Evolutionary conservation across 2,329 filamentous ascomycete genomes (phyloP).

Genomic region (Fonsecaea pedrosoi): DNA sequence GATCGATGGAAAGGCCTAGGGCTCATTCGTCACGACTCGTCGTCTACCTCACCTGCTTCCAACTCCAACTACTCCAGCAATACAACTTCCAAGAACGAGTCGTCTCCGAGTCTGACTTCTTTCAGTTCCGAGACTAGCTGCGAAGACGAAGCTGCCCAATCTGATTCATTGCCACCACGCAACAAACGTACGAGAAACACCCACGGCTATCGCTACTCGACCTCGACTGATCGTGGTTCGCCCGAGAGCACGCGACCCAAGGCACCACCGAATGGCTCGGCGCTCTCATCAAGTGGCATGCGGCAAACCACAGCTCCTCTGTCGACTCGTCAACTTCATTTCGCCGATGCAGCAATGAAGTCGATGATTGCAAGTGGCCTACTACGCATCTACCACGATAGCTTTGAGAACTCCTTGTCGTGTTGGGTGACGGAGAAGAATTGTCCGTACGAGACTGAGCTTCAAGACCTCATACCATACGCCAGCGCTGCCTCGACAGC

Average conservation of each 20-base stretch:
- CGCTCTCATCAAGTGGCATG: not conserved
- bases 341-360: conserved; percentile 47
- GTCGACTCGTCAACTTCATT: conserved; percentile 36
- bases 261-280: conserved; percentile 14
- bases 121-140: conserved; percentile 21
- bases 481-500: conserved; percentile 42
- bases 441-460: conserved; percentile 45
- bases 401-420: conserved; percentile 34
- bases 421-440: conserved; percentile 37
- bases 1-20: conserved; percentile 3
- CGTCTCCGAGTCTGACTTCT: conserved; percentile 12
- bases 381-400: conserved; percentile 36
- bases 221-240: not conserved
- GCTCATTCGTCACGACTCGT: conserved; percentile 13
- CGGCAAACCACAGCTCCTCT: conserved; percentile 18
- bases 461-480: conserved; percentile 43
- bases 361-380: conserved; percentile 45
- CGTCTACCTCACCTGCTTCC: conserved; percentile 22
- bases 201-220: not conserved
- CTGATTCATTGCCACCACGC: not conserved
- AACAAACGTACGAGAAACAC: not conserved
- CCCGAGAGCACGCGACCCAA: conserved; percentile 1
- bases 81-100: not conserved
- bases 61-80: conserved; percentile 18
- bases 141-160: conserved; percentile 12